These are phyloP conservation scores for Kwoniella europaea DNA, from an alignment of 768 basidiomycete species.

Conservation along the genomic window DNA sequence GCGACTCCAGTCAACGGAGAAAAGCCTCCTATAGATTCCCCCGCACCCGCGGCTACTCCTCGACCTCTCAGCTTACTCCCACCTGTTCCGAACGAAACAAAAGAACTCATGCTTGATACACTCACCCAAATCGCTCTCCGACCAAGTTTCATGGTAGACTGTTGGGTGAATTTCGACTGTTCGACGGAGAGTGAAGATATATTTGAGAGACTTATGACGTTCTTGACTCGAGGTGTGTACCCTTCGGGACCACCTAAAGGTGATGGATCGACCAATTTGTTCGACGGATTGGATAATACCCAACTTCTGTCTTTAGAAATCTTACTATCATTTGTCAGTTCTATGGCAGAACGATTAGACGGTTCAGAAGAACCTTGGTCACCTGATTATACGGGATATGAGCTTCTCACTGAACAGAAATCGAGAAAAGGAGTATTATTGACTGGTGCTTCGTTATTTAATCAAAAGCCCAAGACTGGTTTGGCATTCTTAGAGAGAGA, in stretches of 20 bases:
- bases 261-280: slow-evolving; percentile 66
- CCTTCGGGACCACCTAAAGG: slow-evolving; percentile 68
- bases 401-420: slow-evolving; percentile 70
- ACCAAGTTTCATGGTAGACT: slow-evolving; percentile 91
- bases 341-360: slow-evolving; percentile 75
- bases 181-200: slow-evolving; percentile 96
- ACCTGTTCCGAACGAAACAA: slow-evolving; percentile 82
- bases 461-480: slow-evolving; percentile 88
- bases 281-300: slow-evolving; percentile 64
- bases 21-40: slow-evolving; percentile 53
- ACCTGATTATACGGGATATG: slow-evolving; percentile 63
- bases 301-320: slow-evolving; percentile 89
- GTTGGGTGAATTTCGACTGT: slow-evolving; percentile 96
- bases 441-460: slow-evolving; percentile 83
- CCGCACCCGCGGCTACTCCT: slow-evolving; percentile 55
- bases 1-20: slow-evolving; percentile 63
- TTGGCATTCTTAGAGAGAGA: slow-evolving; percentile 90
- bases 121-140: slow-evolving; percentile 78
- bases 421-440: slow-evolving; percentile 84
- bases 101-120: slow-evolving; percentile 87
- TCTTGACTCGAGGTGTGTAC: slow-evolving; percentile 82
- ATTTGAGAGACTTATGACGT: slow-evolving; percentile 85
- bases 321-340: slow-evolving; percentile 80
- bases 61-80: slow-evolving; percentile 55
- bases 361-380: slow-evolving; percentile 68